phyloP scores from a whole-genome alignment of 495 filamentous ascomycete species.

The Talaromyces adpressus region DNA sequence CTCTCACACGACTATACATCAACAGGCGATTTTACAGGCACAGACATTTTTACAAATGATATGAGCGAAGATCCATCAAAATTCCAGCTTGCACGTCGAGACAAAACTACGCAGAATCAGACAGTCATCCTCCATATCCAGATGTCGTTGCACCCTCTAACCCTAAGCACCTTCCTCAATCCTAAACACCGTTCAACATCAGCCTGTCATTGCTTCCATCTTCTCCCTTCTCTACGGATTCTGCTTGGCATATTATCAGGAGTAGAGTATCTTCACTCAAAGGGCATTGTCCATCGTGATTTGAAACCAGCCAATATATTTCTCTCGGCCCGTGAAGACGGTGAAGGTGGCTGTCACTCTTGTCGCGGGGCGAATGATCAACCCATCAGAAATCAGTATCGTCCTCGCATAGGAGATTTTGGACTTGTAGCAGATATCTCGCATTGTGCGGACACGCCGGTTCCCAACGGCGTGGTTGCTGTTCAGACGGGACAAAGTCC shows the following conservation, averaged over 20 bases:
- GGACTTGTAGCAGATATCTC: slow-evolving; percentile 48
- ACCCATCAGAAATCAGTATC: slow-evolving; percentile 9
- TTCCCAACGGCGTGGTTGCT: neutral
- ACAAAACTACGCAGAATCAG: slow-evolving; percentile 20
- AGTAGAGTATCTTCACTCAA: slow-evolving; percentile 56
- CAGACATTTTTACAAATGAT: slow-evolving; percentile 46
- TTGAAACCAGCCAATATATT: slow-evolving; percentile 70
- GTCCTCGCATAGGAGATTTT: slow-evolving; percentile 48
- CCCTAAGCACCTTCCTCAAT: slow-evolving; percentile 39
- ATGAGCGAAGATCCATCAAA: slow-evolving; percentile 34
- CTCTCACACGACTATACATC: slow-evolving; percentile 24
- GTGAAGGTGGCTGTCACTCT: slow-evolving; percentile 19
- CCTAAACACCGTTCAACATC: slow-evolving; percentile 17
- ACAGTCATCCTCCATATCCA: slow-evolving; percentile 46
- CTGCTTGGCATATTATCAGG: slow-evolving; percentile 38
- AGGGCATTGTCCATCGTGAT: slow-evolving; percentile 59
- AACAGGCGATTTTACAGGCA: slow-evolving; percentile 29
- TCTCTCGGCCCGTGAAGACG: slow-evolving; percentile 31
- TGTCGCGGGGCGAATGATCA: slow-evolving; percentile 21
- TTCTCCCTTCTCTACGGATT: slow-evolving; percentile 34
- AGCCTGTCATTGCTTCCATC: slow-evolving; percentile 43
- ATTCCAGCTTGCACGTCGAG: slow-evolving; percentile 24
- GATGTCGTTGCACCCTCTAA: slow-evolving; percentile 47
- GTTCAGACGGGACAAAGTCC: neutral
- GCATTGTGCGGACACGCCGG: slow-evolving; percentile 22